Evolutionary conservation across 2,329 filamentous ascomycete genomes (phyloP).

Genomic region (Exutisphaerella laricina): DNA sequence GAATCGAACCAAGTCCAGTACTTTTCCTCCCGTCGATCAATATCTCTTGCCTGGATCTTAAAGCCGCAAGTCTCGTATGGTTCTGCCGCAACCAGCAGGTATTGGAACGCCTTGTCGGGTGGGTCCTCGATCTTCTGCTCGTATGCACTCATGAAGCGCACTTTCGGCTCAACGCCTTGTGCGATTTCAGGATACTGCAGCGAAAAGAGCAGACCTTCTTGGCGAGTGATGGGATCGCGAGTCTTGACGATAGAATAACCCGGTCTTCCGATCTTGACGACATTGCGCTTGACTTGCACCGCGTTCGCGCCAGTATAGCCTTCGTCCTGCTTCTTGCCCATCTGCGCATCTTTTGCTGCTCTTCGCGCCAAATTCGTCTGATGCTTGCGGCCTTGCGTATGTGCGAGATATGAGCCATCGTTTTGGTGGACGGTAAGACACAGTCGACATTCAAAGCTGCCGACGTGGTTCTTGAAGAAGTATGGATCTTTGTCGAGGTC

Average conservation of each 20-base stretch:
- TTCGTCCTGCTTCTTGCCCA: slow-evolving; percentile 61
- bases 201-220: slow-evolving; percentile 91
- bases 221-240: slow-evolving; percentile 77
- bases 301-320: slow-evolving; percentile 71
- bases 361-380: slow-evolving; percentile 96
- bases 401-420: slow-evolving; percentile 95
- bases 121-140: slow-evolving; percentile 91
- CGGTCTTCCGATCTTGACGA: slow-evolving; percentile 90
- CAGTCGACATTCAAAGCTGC: slow-evolving; percentile 94
- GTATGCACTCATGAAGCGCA: slow-evolving; percentile 96
- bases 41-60: slow-evolving; percentile 88
- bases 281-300: slow-evolving; percentile 64
- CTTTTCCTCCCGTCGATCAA: slow-evolving; percentile 80
- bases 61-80: slow-evolving; percentile 97
- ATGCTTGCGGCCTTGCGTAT: slow-evolving; percentile 97
- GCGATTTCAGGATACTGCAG: slow-evolving; percentile 90
- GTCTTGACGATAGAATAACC: slow-evolving; percentile 99
- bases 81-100: slow-evolving; percentile 89
- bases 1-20: slow-evolving; percentile 96
- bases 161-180: slow-evolving; percentile 67
- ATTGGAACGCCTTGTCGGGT: slow-evolving; percentile 90
- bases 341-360: slow-evolving; percentile 90
- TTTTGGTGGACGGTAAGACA: slow-evolving; percentile 98
- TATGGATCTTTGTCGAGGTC: slow-evolving; percentile 99
- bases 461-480: slow-evolving; percentile 99